phyloP scores from a whole-genome alignment of 208 protist genomes.

The Phytomonas serpens region DNA sequence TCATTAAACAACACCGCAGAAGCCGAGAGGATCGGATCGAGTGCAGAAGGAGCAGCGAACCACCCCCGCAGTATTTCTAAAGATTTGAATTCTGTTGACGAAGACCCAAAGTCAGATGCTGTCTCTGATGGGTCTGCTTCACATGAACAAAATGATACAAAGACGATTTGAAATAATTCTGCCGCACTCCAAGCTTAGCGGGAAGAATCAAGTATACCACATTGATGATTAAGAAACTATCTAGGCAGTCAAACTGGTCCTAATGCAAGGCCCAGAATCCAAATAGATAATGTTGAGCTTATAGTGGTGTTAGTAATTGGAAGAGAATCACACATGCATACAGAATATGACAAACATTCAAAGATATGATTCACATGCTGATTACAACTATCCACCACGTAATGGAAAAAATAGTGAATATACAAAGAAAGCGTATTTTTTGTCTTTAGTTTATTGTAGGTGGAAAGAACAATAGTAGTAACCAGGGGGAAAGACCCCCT shows the following conservation, averaged over 20 bases:
- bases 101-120: background rate
- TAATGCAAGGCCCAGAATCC: background rate
- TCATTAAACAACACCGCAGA: slow-evolving; percentile 1
- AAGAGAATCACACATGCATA: background rate
- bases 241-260: background rate
- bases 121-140: background rate
- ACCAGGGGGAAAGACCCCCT: background rate
- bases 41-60: background rate
- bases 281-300: background rate
- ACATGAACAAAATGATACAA: background rate
- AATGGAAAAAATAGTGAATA: background rate
- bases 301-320: background rate
- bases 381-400: background rate
- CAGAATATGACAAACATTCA: background rate
- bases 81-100: background rate
- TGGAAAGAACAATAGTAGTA: background rate
- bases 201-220: background rate
- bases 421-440: background rate
- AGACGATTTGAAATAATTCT: background rate
- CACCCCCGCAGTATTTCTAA: background rate
- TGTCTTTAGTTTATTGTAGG: background rate
- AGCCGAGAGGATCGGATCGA: background rate
- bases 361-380: background rate
- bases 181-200: background rate
- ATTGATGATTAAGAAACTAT: background rate